phyloP scores from a whole-genome alignment of 2,329 filamentous ascomycete genomes.

The Colletotrichum abscissum region DNA sequence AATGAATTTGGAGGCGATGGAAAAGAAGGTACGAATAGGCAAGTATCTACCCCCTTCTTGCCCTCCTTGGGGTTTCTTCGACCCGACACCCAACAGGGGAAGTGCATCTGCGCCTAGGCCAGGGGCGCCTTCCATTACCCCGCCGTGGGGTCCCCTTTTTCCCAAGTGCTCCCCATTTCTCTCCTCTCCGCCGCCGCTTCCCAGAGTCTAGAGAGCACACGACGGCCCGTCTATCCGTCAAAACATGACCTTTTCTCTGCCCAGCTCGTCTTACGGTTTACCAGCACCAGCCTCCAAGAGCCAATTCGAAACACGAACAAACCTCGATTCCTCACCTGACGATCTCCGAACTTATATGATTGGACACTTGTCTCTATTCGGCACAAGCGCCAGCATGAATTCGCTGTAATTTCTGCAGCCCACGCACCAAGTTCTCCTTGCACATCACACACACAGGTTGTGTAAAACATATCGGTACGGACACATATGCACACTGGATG shows the following conservation, averaged over 20 bases:
- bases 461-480: not conserved
- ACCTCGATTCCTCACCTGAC: slow-evolving; percentile 28
- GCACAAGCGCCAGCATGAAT: slow-evolving; percentile 9
- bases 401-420: slow-evolving; percentile 3
- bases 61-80: not conserved
- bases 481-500: not conserved
- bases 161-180: not conserved
- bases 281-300: not conserved
- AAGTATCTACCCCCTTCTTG: not conserved
- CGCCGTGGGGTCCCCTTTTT: slow-evolving; percentile 34
- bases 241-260: slow-evolving; percentile 26
- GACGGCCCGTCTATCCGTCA: slow-evolving; percentile 50
- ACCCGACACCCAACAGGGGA: not conserved
- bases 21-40: not conserved
- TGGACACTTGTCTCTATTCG: slow-evolving; percentile 10
- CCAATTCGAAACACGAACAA: slow-evolving; percentile 31
- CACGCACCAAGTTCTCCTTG: not conserved
- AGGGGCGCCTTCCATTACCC: slow-evolving; percentile 31
- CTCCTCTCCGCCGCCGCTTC: slow-evolving; percentile 18
- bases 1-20: not conserved
- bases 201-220: slow-evolving; percentile 36
- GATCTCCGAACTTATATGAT: not conserved
- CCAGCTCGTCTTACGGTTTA: not conserved
- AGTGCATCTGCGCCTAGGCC: slow-evolving; percentile 2
- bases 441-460: not conserved